A percentile compares a stretch with the other conserved stretches of the same genome.
These are phyloP conservation scores for Cordyceps cateniannulata DNA, from an alignment of 2,329 filamentous ascomycete genomes.

Conservation along the genomic window DNA sequence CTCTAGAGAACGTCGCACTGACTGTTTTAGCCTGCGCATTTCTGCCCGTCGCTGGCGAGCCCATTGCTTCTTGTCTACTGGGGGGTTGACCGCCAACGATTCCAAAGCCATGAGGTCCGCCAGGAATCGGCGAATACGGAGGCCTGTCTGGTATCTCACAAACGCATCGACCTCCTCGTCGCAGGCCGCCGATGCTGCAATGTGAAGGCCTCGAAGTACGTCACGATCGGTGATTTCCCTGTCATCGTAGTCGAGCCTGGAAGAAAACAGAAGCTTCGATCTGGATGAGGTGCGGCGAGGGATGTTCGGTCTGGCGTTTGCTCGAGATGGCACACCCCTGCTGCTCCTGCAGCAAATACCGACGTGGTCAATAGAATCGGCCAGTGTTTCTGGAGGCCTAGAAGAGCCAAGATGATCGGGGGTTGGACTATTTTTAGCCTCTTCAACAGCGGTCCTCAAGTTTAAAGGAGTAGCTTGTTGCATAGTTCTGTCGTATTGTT, in stretches of 20 bases:
- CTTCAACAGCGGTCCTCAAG: background rate
- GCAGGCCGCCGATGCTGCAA: conserved; percentile 50
- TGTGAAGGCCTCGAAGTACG: conserved; percentile 47
- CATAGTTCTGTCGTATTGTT: conserved; percentile 6
- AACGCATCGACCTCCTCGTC: conserved; percentile 47
- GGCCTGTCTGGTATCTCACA: conserved; percentile 44
- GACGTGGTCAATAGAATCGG: conserved; percentile 15
- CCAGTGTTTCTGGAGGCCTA: background rate
- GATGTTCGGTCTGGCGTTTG: conserved; percentile 26
- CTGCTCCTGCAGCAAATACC: conserved; percentile 15
- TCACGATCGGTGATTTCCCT: conserved; percentile 40
- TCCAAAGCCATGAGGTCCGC: conserved; percentile 48
- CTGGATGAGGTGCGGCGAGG: conserved; percentile 31
- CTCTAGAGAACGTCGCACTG: conserved; percentile 28
- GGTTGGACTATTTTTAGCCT: background rate
- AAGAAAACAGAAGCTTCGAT: conserved; percentile 17
- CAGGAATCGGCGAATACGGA: conserved; percentile 47
- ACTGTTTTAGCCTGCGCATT: conserved; percentile 29
- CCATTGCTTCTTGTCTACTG: conserved; percentile 21
- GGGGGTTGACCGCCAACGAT: conserved; percentile 29
- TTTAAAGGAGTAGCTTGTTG: background rate
- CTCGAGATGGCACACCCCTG: conserved; percentile 20
- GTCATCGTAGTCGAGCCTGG: conserved; percentile 27
- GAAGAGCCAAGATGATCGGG: background rate
- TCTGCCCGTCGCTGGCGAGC: conserved; percentile 25